These are phyloP conservation scores for Mucor velutinosus DNA, from an alignment of 371 early-diverging fungal species.

Conservation along the genomic window DNA sequence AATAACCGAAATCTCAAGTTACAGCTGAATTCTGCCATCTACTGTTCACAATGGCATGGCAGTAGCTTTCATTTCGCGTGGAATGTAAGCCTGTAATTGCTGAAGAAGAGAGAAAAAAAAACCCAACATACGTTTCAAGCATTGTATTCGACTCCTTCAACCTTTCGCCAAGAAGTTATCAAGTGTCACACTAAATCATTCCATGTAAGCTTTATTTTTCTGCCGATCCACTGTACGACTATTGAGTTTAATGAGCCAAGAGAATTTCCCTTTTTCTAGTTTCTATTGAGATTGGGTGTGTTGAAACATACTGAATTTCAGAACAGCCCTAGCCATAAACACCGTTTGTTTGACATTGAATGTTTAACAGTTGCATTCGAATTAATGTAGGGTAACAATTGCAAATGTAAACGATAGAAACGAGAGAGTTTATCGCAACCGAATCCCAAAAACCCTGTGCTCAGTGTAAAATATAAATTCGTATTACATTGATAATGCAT, in stretches of 20 bases:
- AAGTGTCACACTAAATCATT: background rate
- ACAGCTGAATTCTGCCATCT: background rate
- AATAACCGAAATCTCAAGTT: background rate
- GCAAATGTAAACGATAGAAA: background rate
- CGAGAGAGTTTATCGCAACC: background rate
- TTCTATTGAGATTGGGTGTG: background rate
- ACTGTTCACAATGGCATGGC: background rate
- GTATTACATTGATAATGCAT: background rate
- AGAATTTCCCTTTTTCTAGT: background rate
- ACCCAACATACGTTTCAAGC: background rate
- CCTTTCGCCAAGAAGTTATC: slow-evolving; percentile 8
- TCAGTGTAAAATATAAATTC: background rate
- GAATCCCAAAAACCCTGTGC: background rate
- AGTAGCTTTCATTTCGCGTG: background rate
- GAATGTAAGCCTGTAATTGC: background rate
- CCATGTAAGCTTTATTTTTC: slow-evolving; percentile 6
- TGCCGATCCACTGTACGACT: slow-evolving; percentile 14
- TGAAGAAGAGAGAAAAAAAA: background rate
- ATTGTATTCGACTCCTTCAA: background rate
- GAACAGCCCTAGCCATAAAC: too few species aligned
- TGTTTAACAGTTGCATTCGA: background rate
- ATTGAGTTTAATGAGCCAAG: slow-evolving; percentile 9
- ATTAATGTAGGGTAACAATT: background rate
- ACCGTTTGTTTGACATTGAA: too few species aligned
- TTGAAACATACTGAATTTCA: too few species aligned